Percentiles rank a stretch among this genome's conserved stretches.
Conservation (phyloP, 805 yeast genomes). For the Candida tibetensis region DNA sequence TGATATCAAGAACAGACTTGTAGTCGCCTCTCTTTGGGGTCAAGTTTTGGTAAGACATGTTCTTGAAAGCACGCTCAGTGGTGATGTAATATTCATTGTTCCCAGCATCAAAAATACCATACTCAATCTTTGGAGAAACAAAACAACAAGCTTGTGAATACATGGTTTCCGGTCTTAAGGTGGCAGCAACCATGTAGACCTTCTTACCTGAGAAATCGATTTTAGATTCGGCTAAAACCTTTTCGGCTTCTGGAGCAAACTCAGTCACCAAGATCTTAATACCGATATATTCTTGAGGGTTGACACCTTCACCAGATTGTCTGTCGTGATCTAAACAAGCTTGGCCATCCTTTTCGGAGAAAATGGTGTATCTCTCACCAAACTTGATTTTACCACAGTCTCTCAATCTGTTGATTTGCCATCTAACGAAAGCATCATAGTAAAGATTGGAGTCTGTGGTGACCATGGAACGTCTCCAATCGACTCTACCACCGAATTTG, state of each 20-base stretch:
- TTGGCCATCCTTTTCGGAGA: slow-evolving; percentile 97
- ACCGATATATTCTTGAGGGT: slow-evolving; percentile 95
- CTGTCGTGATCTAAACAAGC: slow-evolving; percentile 99
- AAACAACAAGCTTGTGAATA: slow-evolving; percentile 98
- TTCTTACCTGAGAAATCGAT: slow-evolving; percentile 55
- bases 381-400: slow-evolving; percentile 89
- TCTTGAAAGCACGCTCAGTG: slow-evolving; percentile 94
- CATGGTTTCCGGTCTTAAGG: slow-evolving; percentile 98
- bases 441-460: slow-evolving; percentile 95
- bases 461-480: slow-evolving; percentile 95
- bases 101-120: slow-evolving; percentile 89
- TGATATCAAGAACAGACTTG: slow-evolving; percentile 54
- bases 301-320: slow-evolving; percentile 93
- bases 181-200: slow-evolving; percentile 87
- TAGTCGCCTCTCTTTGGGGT: slow-evolving; percentile 86
- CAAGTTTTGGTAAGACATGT: slow-evolving; percentile 92
- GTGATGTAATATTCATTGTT: slow-evolving; percentile 68
- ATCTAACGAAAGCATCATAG: slow-evolving; percentile 90
- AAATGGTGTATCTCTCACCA: slow-evolving; percentile 96
- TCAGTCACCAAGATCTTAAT: slow-evolving; percentile 76
- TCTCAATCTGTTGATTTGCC: slow-evolving; percentile 92
- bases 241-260: slow-evolving; percentile 55
- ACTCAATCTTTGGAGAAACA: slow-evolving; percentile 89
- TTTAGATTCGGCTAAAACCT: slow-evolving; percentile 48
- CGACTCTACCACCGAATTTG: slow-evolving; percentile 86